These are phyloP conservation scores for Mycena venus DNA, from an alignment of 768 basidiomycete genomes.

Conservation along the genomic window DNA sequence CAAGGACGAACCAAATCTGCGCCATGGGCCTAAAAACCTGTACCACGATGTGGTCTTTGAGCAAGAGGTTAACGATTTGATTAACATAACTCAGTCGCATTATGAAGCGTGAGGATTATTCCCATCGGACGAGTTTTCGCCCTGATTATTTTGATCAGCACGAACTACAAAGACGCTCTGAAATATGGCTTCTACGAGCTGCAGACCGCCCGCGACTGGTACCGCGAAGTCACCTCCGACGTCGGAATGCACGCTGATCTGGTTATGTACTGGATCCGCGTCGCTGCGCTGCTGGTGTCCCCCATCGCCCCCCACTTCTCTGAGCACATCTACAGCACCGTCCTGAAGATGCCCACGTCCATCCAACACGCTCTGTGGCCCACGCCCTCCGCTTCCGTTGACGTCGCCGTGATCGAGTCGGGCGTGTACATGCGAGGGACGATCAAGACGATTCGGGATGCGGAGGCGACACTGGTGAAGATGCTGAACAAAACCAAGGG, in stretches of 20 bases:
- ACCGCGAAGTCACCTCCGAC: slow-evolving; percentile 91
- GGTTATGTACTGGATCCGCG: slow-evolving; percentile 86
- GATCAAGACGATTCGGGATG: slow-evolving; percentile 93
- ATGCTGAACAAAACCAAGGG: slow-evolving; percentile 84
- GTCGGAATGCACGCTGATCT: slow-evolving; percentile 94
- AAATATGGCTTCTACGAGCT: slow-evolving; percentile 97
- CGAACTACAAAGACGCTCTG: slow-evolving; percentile 95
- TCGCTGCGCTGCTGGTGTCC: slow-evolving; percentile 82
- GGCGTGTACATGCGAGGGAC: slow-evolving; percentile 89
- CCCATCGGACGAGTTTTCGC: background rate
- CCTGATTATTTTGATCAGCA: slow-evolving; percentile 60
- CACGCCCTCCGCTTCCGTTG: slow-evolving; percentile 68
- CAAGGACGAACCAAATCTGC: slow-evolving; percentile 76
- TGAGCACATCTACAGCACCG: slow-evolving; percentile 87
- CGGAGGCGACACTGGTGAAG: slow-evolving; percentile 84
- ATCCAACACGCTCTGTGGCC: slow-evolving; percentile 92
- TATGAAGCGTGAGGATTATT: slow-evolving; percentile 79
- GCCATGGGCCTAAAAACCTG: slow-evolving; percentile 76
- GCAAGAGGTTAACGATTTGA: slow-evolving; percentile 89
- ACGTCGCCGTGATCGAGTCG: slow-evolving; percentile 77
- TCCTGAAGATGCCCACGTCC: slow-evolving; percentile 81
- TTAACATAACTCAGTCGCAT: slow-evolving; percentile 83
- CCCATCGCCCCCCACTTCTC: slow-evolving; percentile 96
- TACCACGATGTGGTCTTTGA: slow-evolving; percentile 94
- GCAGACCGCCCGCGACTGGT: slow-evolving; percentile 94